These are phyloP conservation scores for Rutidosis leptorrhynchoides DNA, from an alignment of 129 eudicot species.

Conservation along the genomic window DNA sequence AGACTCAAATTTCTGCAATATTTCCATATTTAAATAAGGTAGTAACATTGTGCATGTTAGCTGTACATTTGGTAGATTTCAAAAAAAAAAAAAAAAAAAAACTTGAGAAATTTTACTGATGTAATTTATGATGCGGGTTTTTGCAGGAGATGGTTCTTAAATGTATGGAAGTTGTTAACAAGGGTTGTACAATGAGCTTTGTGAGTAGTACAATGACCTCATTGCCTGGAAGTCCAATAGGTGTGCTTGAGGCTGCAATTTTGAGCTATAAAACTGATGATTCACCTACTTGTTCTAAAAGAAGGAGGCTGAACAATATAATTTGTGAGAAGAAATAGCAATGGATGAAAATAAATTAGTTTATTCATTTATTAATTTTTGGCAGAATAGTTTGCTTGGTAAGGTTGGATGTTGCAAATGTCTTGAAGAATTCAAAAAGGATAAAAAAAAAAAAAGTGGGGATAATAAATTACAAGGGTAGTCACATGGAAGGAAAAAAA, in stretches of 20 bases:
- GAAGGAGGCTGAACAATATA: conserved; percentile 37
- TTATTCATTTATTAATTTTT: conserved; percentile 21
- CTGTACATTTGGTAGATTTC: neutral
- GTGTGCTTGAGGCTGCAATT: conserved; percentile 55
- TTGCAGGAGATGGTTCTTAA: conserved; percentile 45
- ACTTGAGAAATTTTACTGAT: conserved; percentile 2
- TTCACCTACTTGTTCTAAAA: conserved; percentile 40
- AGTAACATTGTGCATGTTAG: conserved; percentile 19
- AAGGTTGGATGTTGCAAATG: conserved; percentile 19
- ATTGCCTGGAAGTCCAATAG: conserved; percentile 51
- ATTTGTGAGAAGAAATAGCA: conserved; percentile 14
- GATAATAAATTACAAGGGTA: conserved; percentile 30
- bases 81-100: too few relatives aligned
- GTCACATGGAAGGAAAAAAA: conserved; percentile 23
- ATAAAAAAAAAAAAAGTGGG: neutral
- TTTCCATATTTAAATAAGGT: conserved; percentile 45
- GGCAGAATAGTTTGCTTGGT: conserved; percentile 23
- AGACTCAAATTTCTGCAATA: conserved; percentile 32
- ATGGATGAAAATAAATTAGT: conserved; percentile 16
- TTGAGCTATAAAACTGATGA: conserved; percentile 48
- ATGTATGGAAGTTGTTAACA: conserved; percentile 37
- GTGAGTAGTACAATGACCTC: conserved; percentile 26
- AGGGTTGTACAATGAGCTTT: conserved; percentile 28
- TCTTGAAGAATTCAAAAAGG: neutral
- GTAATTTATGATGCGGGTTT: conserved; percentile 2